These are phyloP conservation scores for Ascosphaera apis DNA, from an alignment of 2,329 filamentous ascomycete genomes.

Conservation along the genomic window DNA sequence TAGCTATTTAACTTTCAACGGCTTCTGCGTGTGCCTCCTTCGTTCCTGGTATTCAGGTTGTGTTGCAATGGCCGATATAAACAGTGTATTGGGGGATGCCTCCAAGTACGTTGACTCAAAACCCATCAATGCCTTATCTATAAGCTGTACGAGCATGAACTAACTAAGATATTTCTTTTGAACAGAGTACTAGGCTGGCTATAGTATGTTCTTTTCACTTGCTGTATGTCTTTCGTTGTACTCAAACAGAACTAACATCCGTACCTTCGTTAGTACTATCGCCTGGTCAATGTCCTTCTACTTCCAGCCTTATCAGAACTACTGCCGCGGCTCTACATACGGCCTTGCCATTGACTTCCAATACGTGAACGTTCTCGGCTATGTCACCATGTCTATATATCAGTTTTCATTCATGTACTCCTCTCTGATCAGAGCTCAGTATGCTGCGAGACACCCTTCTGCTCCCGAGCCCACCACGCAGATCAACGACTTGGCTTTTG, in stretches of 20 bases:
- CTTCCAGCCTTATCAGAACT: slow-evolving; percentile 69
- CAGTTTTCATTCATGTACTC: slow-evolving; percentile 60
- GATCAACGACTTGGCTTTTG: slow-evolving; percentile 78
- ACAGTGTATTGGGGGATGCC: slow-evolving; percentile 17
- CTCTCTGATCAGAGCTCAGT: slow-evolving; percentile 52
- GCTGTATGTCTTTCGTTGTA: neutral
- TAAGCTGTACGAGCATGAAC: neutral
- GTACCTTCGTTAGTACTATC: slow-evolving; percentile 23
- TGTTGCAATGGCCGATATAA: slow-evolving; percentile 10
- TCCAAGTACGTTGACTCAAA: slow-evolving; percentile 16
- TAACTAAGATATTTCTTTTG: slow-evolving; percentile 8
- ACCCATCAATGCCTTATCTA: neutral
- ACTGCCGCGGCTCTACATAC: slow-evolving; percentile 47
- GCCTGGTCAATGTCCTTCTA: slow-evolving; percentile 84
- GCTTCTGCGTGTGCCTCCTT: no score
- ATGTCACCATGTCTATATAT: slow-evolving; percentile 47
- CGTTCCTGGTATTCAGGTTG: no score
- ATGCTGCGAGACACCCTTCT: slow-evolving; percentile 52
- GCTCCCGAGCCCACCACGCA: slow-evolving; percentile 62
- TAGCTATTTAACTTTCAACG: no score
- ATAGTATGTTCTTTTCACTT: slow-evolving; percentile 25
- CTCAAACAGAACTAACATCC: neutral
- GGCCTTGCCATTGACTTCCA: slow-evolving; percentile 81
- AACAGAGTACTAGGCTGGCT: slow-evolving; percentile 48
- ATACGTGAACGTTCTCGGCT: slow-evolving; percentile 40